Conservation (phyloP, 2,329 filamentous ascomycete genomes). For the Beauveria bassiana region DNA sequence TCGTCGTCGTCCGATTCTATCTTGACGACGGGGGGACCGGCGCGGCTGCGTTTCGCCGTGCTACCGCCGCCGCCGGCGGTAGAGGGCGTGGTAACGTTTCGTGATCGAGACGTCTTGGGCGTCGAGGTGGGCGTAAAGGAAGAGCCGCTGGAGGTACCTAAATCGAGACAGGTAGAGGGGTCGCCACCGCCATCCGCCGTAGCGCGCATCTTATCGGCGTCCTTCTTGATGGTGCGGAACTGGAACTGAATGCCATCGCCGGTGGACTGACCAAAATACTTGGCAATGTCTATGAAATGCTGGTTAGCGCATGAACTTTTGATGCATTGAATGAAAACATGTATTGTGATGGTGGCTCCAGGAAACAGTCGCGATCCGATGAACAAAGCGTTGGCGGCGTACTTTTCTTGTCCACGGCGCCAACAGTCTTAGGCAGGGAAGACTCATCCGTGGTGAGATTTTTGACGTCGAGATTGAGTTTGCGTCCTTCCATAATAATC, state of each 20-base stretch:
- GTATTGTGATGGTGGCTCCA: background rate
- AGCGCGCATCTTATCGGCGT: slow-evolving; percentile 40
- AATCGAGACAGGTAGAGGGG: slow-evolving; percentile 32
- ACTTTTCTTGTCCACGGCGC: slow-evolving; percentile 34
- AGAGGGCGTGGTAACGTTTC: slow-evolving; percentile 10
- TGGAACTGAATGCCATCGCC: slow-evolving; percentile 52
- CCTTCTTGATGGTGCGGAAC: slow-evolving; percentile 47
- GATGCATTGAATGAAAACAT: background rate
- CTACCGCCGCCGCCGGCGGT: slow-evolving; percentile 19
- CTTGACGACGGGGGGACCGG: slow-evolving; percentile 14
- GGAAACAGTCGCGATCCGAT: background rate
- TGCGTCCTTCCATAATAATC: slow-evolving; percentile 29
- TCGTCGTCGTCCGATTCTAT: slow-evolving; percentile 18
- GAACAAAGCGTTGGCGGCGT: slow-evolving; percentile 18
- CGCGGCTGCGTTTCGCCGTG: background rate
- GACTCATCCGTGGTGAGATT: slow-evolving; percentile 29
- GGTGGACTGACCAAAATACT: slow-evolving; percentile 53
- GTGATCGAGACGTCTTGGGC: slow-evolving; percentile 21
- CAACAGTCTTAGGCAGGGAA: slow-evolving; percentile 29
- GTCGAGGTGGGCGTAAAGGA: slow-evolving; percentile 21
- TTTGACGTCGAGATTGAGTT: slow-evolving; percentile 33
- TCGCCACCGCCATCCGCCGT: slow-evolving; percentile 38
- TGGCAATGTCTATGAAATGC: slow-evolving; percentile 44
- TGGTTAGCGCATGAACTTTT: background rate
- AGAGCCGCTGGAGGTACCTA: slow-evolving; percentile 19